Percentiles rank a stretch among this genome's conserved stretches.
These are phyloP conservation scores for Limnanthes douglasii DNA, from an alignment of 345 rosid species.

Conservation along the genomic window DNA sequence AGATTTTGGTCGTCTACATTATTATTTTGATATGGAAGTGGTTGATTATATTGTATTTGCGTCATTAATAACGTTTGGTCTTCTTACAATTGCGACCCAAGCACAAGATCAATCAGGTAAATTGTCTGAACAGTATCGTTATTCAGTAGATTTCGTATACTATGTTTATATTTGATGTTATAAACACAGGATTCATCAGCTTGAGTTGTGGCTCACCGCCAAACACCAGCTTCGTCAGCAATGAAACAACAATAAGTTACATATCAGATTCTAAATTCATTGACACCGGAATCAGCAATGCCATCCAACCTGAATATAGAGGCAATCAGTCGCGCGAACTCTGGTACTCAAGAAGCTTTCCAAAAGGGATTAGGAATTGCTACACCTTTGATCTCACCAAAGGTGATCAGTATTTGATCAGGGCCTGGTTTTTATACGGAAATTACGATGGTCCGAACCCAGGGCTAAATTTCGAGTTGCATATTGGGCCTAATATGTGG, in stretches of 20 bases:
- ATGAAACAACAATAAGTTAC: conserved; percentile 9
- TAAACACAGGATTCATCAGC: conserved; percentile 16
- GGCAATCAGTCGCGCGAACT: not conserved
- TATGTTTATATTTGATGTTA: not conserved
- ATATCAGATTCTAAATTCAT: conserved; percentile 13
- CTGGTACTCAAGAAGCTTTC: conserved; percentile 6
- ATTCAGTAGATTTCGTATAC: not conserved
- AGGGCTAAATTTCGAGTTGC: conserved; percentile 2
- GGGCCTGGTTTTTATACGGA: conserved; percentile 2
- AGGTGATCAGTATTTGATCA: conserved; percentile 2
- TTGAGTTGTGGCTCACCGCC: conserved; percentile 19
- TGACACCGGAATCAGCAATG: conserved; percentile 7
- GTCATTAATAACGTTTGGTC: conserved; percentile 3
- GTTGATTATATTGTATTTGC: too few relatives aligned
- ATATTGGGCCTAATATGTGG: conserved; percentile 9
- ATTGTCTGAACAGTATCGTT: not conserved
- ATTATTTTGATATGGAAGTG: too few relatives aligned
- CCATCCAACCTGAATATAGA: not conserved
- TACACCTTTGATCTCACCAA: conserved; percentile 3
- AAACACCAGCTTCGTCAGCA: conserved; percentile 8
- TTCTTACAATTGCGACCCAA: conserved; percentile 5
- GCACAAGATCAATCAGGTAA: conserved; percentile 27
- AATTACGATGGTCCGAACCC: conserved; percentile 2
- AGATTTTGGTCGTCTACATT: too few relatives aligned
- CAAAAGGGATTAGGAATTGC: conserved; percentile 6